Conservation (phyloP, 2,329 filamentous ascomycete genomes). For the Didymella lethalis region DNA sequence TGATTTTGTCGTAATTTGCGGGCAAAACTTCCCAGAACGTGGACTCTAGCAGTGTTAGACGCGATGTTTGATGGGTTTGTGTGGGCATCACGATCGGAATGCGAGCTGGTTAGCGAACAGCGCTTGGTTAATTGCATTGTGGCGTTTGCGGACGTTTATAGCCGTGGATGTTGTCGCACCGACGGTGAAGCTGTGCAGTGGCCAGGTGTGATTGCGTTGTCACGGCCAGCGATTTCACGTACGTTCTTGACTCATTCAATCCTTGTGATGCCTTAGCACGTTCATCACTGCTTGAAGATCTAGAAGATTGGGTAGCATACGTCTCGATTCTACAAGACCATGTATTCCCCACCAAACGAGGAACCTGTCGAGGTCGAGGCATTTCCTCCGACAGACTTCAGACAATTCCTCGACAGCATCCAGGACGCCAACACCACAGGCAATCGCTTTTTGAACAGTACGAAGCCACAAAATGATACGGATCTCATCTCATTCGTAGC, state of each 20-base stretch:
- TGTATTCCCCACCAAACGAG: neutral
- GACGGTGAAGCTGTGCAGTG: neutral
- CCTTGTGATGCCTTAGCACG: too few species aligned
- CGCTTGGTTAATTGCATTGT: neutral
- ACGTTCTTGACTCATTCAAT: too few species aligned
- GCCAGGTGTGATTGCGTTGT: neutral
- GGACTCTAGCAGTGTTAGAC: constrained; percentile 6
- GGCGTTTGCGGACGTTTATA: neutral
- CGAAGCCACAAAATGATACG: neutral
- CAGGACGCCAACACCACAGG: neutral
- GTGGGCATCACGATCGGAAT: neutral
- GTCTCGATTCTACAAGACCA: neutral
- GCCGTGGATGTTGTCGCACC: neutral
- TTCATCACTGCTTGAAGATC: too few species aligned
- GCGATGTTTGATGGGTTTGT: neutral
- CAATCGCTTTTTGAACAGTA: neutral
- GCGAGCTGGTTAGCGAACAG: neutral
- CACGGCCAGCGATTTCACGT: too few species aligned
- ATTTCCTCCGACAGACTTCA: neutral
- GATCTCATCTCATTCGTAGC: neutral
- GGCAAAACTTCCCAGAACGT: constrained; percentile 15
- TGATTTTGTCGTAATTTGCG: constrained; percentile 11
- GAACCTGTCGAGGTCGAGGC: neutral
- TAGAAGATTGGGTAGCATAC: too few species aligned
- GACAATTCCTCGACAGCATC: constrained; percentile 3